A percentile compares a stretch with the other conserved stretches of the same genome.
Conservation (phyloP, 129 eudicot genomes). For the Apium graveolens region DNA sequence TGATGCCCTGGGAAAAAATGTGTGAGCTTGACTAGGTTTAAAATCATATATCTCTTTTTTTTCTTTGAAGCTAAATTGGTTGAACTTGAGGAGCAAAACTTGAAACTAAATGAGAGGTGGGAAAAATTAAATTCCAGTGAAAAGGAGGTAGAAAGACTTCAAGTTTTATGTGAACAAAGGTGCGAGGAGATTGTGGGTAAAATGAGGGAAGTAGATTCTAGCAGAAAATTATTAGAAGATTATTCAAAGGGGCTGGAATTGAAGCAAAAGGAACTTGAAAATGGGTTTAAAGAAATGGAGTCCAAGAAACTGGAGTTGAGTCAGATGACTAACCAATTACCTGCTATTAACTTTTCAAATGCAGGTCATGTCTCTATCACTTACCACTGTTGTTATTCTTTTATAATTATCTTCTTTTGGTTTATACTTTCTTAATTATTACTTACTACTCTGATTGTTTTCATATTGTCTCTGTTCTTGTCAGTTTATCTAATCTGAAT, state of each 20-base stretch:
- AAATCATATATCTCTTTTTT: neutral
- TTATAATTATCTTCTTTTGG: neutral
- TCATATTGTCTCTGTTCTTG: neutral
- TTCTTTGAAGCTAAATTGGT: neutral
- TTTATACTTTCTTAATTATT: neutral
- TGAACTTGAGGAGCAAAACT: neutral
- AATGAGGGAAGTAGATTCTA: neutral
- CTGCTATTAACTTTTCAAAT: neutral
- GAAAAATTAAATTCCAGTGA: neutral
- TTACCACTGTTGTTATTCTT: neutral
- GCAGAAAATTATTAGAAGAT: neutral
- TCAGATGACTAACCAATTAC: neutral
- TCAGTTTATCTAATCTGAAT: neutral
- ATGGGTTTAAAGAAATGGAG: neutral
- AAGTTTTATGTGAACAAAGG: neutral
- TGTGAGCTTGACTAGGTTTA: neutral
- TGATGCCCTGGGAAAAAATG: neutral
- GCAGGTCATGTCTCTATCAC: neutral
- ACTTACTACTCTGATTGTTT: neutral
- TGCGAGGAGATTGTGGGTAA: neutral
- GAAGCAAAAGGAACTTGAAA: neutral
- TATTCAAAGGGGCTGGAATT: neutral
- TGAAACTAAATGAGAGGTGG: neutral
- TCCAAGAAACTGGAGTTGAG: neutral
- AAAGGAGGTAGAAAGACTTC: neutral